Evolutionary conservation across 1,139 yeast genomes (phyloP).

Genomic region (Sugiyamaella novakii): DNA sequence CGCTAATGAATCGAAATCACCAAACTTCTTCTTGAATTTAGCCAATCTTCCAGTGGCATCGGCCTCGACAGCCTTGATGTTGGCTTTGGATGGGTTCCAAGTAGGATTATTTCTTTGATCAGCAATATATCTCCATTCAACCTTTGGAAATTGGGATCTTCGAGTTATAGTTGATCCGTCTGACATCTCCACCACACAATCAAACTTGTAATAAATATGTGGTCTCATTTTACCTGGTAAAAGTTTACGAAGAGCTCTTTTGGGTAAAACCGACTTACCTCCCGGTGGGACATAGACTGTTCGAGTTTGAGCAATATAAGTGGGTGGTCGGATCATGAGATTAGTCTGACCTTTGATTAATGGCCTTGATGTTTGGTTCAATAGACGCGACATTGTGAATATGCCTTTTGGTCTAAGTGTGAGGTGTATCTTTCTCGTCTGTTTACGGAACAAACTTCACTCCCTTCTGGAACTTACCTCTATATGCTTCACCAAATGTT

Average conservation of each 20-base stretch:
- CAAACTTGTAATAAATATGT: constrained; percentile 86
- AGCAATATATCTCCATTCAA: constrained; percentile 78
- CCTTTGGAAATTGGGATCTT: constrained; percentile 85
- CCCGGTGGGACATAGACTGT: constrained; percentile 33
- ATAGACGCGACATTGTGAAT: neutral
- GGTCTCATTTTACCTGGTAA: constrained; percentile 84
- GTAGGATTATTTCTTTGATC: constrained; percentile 84
- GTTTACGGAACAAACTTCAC: no score
- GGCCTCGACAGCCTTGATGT: constrained; percentile 71
- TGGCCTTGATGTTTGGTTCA: constrained; percentile 5
- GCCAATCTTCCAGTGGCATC: constrained; percentile 84
- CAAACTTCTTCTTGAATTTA: constrained; percentile 77
- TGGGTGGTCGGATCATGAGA: neutral
- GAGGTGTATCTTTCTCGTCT: neutral
- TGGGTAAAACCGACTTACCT: constrained; percentile 32
- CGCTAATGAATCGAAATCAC: constrained; percentile 43
- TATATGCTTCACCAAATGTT: neutral
- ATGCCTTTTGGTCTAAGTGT: neutral
- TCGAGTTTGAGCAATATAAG: constrained; percentile 18
- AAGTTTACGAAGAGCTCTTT: constrained; percentile 36
- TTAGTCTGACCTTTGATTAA: neutral
- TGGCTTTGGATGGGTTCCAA: constrained; percentile 88
- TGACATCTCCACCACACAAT: constrained; percentile 80
- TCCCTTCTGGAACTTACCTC: no score
- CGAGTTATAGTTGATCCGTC: constrained; percentile 89